A percentile compares a stretch with the other conserved stretches of the same genome.
phyloP scores from a whole-genome alignment of 768 basidiomycete species.

The Lactifluus subvellereus region DNA sequence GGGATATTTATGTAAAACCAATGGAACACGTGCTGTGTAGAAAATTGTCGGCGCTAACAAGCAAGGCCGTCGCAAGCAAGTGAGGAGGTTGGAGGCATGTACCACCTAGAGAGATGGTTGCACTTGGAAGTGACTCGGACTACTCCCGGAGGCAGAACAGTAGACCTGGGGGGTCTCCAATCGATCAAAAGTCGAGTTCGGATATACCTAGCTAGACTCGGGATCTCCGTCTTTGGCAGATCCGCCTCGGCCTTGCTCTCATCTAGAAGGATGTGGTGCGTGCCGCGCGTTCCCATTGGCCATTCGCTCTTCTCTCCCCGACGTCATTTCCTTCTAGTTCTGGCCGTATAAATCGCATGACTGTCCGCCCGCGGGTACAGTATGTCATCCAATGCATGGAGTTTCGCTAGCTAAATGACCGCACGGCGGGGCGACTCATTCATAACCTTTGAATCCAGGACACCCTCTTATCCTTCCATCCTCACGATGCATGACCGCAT shows the following conservation, averaged over 20 bases:
- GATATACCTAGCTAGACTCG: not conserved
- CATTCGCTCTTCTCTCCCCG: not conserved
- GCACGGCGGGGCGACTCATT: not conserved
- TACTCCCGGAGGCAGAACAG: not conserved
- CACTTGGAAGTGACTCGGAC: not conserved
- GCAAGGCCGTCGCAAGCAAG: slow-evolving; percentile 1
- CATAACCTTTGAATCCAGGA: too few species aligned
- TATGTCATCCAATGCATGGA: too few species aligned
- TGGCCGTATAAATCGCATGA: too few species aligned
- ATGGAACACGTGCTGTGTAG: not conserved
- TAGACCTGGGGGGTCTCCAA: not conserved
- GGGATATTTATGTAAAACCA: not conserved
- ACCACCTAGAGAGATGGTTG: slow-evolving; percentile 2
- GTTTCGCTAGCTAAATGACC: too few species aligned
- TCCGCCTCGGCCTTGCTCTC: not conserved
- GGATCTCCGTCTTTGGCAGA: not conserved
- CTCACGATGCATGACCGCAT: not conserved
- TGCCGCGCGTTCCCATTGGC: not conserved
- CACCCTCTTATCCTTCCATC: too few species aligned
- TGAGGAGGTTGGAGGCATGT: slow-evolving; percentile 19
- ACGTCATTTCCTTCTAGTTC: too few species aligned
- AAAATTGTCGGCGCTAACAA: slow-evolving; percentile 9
- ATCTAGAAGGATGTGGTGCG: not conserved
- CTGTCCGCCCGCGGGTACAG: too few species aligned
- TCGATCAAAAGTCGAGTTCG: not conserved